phyloP scores from a whole-genome alignment of 2,329 filamentous ascomycete genomes.

The Pseudogymnoascus sp. region DNA sequence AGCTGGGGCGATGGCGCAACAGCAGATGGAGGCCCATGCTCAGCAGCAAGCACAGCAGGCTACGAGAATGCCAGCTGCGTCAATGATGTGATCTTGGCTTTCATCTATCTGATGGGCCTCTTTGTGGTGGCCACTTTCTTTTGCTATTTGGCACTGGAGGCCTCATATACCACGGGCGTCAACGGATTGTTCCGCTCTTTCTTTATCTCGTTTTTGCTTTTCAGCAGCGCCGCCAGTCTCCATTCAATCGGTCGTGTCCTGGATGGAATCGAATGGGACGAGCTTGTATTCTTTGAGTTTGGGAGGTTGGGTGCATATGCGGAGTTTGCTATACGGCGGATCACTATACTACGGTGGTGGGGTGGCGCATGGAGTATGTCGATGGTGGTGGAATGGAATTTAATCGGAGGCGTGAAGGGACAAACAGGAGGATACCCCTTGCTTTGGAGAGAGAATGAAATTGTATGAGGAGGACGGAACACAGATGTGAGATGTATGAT shows the following conservation, averaged over 20 bases:
- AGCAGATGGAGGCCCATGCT: conserved; percentile 2
- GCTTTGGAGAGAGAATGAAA: background rate
- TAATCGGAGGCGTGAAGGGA: background rate
- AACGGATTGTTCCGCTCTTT: background rate
- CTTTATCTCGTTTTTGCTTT: background rate
- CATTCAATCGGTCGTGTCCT: background rate
- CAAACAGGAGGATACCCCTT: background rate
- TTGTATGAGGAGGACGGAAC: background rate
- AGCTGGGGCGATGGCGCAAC: conserved; percentile 1
- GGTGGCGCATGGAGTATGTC: background rate
- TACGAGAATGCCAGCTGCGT: conserved; percentile 1
- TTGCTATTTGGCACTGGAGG: background rate
- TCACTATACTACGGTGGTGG: background rate
- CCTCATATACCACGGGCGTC: background rate
- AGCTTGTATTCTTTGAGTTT: conserved; percentile 2
- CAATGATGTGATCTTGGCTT: conserved; percentile 3
- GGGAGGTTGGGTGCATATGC: conserved; percentile 1
- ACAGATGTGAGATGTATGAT: background rate
- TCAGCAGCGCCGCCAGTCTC: background rate
- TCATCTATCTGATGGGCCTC: background rate
- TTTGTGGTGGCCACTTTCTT: background rate
- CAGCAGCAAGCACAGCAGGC: conserved; percentile 2
- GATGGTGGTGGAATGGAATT: background rate
- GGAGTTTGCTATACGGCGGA: background rate
- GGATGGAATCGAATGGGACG: background rate